A percentile compares a stretch with the other conserved stretches of the same genome.
phyloP scores from a whole-genome alignment of 139 green algal genomes.

The Eudorina sp. region DNA sequence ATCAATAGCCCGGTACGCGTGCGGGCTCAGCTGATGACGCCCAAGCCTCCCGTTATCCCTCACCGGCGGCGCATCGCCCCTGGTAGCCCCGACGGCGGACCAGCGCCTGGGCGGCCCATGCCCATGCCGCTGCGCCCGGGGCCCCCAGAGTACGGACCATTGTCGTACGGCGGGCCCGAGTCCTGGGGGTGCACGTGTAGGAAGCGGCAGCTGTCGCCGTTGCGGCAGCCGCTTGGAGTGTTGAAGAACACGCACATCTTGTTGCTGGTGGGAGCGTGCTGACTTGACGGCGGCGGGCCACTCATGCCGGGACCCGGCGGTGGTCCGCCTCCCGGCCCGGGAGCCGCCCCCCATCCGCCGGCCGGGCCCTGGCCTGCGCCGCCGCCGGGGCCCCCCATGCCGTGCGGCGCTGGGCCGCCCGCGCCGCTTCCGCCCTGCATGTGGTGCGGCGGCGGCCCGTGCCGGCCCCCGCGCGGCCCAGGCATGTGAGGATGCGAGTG shows the following conservation, averaged over 20 bases:
- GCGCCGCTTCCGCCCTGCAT: background rate
- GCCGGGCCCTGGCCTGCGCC: background rate
- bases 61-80: background rate
- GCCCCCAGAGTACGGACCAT: background rate
- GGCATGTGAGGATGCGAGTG: constrained; percentile 12
- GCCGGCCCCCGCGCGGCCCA: background rate
- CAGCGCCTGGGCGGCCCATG: background rate
- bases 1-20: no score
- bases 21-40: no score
- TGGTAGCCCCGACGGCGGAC: background rate
- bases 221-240: constrained; percentile 25
- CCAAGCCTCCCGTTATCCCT: no score
- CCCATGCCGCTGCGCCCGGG: background rate
- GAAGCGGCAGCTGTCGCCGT: constrained; percentile 47
- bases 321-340: background rate
- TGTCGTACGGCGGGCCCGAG: background rate
- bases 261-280: background rate
- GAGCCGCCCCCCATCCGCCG: background rate
- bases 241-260: constrained; percentile 48
- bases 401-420: background rate
- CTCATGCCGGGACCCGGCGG: background rate
- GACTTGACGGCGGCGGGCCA: background rate
- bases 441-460: background rate
- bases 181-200: constrained; percentile 18
- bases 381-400: background rate